Evolutionary conservation across 176 grass and related monocot genomes (phyloP), one percentile per base, ranked within the genome.

Genomic region (Alopecurus myosuroides): DNA sequence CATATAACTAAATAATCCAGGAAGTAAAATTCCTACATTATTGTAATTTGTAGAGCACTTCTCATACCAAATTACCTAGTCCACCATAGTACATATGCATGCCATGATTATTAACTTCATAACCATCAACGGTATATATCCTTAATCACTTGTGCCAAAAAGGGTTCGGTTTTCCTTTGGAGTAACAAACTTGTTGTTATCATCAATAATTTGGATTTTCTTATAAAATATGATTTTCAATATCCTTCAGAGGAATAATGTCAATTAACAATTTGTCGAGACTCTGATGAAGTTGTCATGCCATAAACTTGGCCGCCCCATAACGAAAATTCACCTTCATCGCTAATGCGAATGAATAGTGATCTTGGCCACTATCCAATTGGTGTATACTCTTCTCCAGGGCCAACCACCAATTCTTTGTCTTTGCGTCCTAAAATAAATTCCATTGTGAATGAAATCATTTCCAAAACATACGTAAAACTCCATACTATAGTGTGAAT

Each of bases 281-380:
- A 65, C 3, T 70, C 17, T 10, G 39, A 29, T 26, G 31, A 50
- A 9, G 48, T 39, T 0, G 50, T 45, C 2, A 66, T 56, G 0
- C 28, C 49, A 33, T 18, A 40, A 30, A 60, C 77, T 1, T 18
- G 31, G 18, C 83, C 82, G 1, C 82, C 82, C 22, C 31, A 40
- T 9, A 17, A 23, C 4, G 39, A 28, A 25, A 13, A 30, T 3
- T 25, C 29, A 1, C 51, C 73, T 18, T 50, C 53, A 6, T 69
- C 53, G 2, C 26, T 51, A n/a, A 87, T 3, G 52, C 1, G 0
- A 37, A 7, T 41, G 31, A 88, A 88, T 15, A 88, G 19, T 37
- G 20, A 40, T 7, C 56, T 61, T 17, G 81, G 86, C 86, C 86
- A 88, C 26, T 88, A 88, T 65, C 76, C 82, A 34, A 81, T 28